Conservation (phyloP, 805 yeast species). For the Candida morakotiae region DNA sequence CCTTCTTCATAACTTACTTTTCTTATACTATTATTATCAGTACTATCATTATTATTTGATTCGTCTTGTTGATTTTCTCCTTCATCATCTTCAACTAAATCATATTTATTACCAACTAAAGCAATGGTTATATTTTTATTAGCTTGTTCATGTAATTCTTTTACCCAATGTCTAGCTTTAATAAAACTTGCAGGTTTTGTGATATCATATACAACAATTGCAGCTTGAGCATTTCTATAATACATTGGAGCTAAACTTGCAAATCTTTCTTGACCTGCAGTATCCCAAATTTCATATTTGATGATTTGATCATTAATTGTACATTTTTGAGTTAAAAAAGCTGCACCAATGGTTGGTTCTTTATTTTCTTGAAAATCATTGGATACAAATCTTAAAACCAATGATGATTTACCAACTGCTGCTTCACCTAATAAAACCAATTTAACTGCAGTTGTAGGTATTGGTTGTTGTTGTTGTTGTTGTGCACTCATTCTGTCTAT, state of each 20-base stretch:
- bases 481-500: background rate
- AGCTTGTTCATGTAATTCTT: slow-evolving; percentile 93
- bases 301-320: slow-evolving; percentile 81
- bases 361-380: slow-evolving; percentile 96
- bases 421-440: slow-evolving; percentile 94
- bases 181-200: slow-evolving; percentile 93
- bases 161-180: slow-evolving; percentile 98
- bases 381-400: slow-evolving; percentile 87
- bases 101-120: slow-evolving; percentile 88
- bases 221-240: slow-evolving; percentile 96
- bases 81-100: slow-evolving; percentile 58
- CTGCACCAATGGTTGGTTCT: slow-evolving; percentile 98
- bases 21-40: slow-evolving; percentile 58
- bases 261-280: slow-evolving; percentile 97
- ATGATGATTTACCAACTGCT: slow-evolving; percentile 94
- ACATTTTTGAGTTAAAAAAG: slow-evolving; percentile 91
- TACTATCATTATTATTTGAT: slow-evolving; percentile 32
- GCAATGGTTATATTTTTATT: slow-evolving; percentile 90
- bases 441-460: slow-evolving; percentile 69
- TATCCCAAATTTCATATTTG: slow-evolving; percentile 93
- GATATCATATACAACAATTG: slow-evolving; percentile 90
- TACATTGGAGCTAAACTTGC: slow-evolving; percentile 97
- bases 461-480: slow-evolving; percentile 8
- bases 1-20: slow-evolving; percentile 89
- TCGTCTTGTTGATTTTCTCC: slow-evolving; percentile 14